These are phyloP conservation scores for Aspergillus cristatus DNA, from an alignment of 495 filamentous ascomycete genomes.

Conservation along the genomic window DNA sequence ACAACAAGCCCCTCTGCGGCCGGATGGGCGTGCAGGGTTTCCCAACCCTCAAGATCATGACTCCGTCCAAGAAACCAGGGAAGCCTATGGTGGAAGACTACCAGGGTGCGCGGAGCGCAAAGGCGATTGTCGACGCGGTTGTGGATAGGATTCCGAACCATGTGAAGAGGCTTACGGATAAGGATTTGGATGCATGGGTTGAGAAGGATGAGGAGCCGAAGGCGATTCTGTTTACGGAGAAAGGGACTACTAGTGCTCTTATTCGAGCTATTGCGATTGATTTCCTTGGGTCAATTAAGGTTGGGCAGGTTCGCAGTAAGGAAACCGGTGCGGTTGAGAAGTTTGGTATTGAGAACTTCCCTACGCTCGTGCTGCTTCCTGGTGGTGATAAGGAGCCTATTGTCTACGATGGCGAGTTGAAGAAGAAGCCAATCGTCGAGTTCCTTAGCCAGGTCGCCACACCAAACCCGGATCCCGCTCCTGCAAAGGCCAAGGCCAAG, in stretches of 20 bases:
- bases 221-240: slow-evolving; percentile 89
- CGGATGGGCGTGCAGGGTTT: slow-evolving; percentile 89
- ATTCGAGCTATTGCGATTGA: slow-evolving; percentile 83
- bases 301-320: slow-evolving; percentile 83
- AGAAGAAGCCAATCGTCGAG: slow-evolving; percentile 70
- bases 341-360: slow-evolving; percentile 70
- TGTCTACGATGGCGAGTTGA: slow-evolving; percentile 75
- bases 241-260: slow-evolving; percentile 75
- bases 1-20: slow-evolving; percentile 84
- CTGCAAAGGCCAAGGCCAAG: slow-evolving; percentile 35
- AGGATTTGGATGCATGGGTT: slow-evolving; percentile 70
- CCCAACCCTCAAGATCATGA: slow-evolving; percentile 91
- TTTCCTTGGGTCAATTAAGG: slow-evolving; percentile 69
- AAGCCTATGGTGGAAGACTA: slow-evolving; percentile 90
- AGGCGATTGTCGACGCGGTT: slow-evolving; percentile 80
- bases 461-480: slow-evolving; percentile 64
- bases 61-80: slow-evolving; percentile 70
- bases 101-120: slow-evolving; percentile 69
- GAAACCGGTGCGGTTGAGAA: slow-evolving; percentile 60
- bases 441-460: slow-evolving; percentile 73
- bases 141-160: slow-evolving; percentile 84
- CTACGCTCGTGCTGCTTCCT: slow-evolving; percentile 73
- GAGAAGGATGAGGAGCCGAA: slow-evolving; percentile 67
- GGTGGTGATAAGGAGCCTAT: slow-evolving; percentile 58
- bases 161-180: slow-evolving; percentile 72